These are phyloP conservation scores for Fusarium sp. DNA, from an alignment of 2,329 filamentous ascomycete species.

Conservation along the genomic window DNA sequence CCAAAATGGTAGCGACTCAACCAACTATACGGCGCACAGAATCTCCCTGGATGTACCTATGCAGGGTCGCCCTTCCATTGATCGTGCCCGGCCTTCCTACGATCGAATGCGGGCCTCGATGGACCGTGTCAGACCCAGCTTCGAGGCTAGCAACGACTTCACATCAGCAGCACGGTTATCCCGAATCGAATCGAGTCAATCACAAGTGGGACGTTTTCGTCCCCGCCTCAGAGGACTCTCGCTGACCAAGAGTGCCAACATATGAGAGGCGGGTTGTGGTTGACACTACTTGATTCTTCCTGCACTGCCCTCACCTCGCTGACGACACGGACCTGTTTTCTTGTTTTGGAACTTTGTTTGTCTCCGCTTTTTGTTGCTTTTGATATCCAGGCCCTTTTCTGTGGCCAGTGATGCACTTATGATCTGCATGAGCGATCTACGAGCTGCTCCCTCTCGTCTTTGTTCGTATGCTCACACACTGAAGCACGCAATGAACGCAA, in stretches of 20 bases:
- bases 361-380: slow-evolving; percentile 47
- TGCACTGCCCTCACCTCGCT: slow-evolving; percentile 47
- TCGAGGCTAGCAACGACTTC: slow-evolving; percentile 89
- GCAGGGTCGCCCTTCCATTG: slow-evolving; percentile 66
- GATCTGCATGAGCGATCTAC: slow-evolving; percentile 64
- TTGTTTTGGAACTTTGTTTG: slow-evolving; percentile 40
- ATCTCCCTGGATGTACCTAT: slow-evolving; percentile 65
- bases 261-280: slow-evolving; percentile 42
- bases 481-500: slow-evolving; percentile 36
- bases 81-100: slow-evolving; percentile 83
- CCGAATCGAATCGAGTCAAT: slow-evolving; percentile 81
- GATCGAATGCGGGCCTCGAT: slow-evolving; percentile 88
- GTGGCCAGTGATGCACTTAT: slow-evolving; percentile 52
- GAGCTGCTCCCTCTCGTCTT: slow-evolving; percentile 47
- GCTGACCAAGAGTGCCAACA: slow-evolving; percentile 55
- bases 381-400: slow-evolving; percentile 52
- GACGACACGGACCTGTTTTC: slow-evolving; percentile 17
- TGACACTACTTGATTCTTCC: slow-evolving; percentile 30
- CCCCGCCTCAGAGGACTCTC: slow-evolving; percentile 57
- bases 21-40: slow-evolving; percentile 81
- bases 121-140: slow-evolving; percentile 85
- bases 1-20: slow-evolving; percentile 93
- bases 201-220: slow-evolving; percentile 50
- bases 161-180: slow-evolving; percentile 88
- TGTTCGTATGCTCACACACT: slow-evolving; percentile 30